A percentile compares a stretch with the other conserved stretches of the same genome.
Evolutionary conservation across 177 flowering plant species (phyloP).

Genomic region (Vitis hybrid): DNA sequence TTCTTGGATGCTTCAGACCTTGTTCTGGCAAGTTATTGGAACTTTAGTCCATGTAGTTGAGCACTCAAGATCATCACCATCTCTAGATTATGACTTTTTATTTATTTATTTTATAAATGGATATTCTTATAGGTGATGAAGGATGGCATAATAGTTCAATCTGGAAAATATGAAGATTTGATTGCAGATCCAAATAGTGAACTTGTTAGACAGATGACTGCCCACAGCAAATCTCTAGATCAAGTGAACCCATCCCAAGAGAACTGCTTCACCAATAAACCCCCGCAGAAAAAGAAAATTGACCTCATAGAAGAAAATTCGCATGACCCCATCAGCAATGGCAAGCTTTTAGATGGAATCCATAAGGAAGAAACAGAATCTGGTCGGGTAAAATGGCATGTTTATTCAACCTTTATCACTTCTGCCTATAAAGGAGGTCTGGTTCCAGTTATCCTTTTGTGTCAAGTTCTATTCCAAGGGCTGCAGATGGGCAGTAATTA

Average conservation of each 20-base stretch:
- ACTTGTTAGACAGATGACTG: conserved; percentile 60
- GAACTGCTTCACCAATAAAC: conserved; percentile 1
- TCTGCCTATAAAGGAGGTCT: conserved; percentile 79
- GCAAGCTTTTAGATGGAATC: conserved; percentile 15
- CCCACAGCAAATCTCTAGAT: conserved; percentile 50
- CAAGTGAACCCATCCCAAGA: conserved; percentile 46
- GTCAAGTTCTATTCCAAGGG: conserved; percentile 71
- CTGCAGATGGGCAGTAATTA: conserved; percentile 83
- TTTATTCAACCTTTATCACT: conserved; percentile 66
- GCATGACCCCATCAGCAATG: conserved; percentile 10
- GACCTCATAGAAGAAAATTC: conserved; percentile 48
- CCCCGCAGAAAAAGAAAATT: conserved; percentile 20
- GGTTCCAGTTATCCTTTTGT: conserved; percentile 74
- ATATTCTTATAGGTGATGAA: conserved; percentile 61
- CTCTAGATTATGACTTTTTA: no score
- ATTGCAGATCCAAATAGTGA: conserved; percentile 50
- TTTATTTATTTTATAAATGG: not conserved
- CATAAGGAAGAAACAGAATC: conserved; percentile 57
- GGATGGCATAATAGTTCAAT: conserved; percentile 71
- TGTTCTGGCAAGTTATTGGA: conserved; percentile 52
- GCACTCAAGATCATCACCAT: not conserved
- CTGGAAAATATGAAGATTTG: conserved; percentile 69
- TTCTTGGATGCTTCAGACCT: conserved; percentile 73
- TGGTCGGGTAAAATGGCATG: conserved; percentile 77
- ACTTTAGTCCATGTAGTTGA: not conserved